Percentiles rank a stretch among this genome's conserved stretches.
Evolutionary conservation across 225 moss, liverwort and hornwort genomes (phyloP).

Genomic region (Asterella californica): DNA sequence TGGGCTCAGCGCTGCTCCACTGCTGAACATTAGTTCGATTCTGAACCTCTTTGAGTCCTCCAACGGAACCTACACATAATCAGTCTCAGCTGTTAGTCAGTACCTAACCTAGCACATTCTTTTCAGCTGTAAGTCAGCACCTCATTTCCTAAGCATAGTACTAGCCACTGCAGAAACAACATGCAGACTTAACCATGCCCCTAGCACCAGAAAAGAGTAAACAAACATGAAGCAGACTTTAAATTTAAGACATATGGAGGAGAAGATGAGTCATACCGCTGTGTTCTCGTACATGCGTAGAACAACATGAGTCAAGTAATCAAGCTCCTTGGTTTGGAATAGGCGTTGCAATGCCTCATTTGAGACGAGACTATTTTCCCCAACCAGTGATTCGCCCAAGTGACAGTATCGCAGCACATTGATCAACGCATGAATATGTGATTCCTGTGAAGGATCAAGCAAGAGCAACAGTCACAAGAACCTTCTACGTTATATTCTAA

Average conservation of each 20-base stretch:
- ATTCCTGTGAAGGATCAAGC: constrained; percentile 60
- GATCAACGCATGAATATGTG: constrained; percentile 95
- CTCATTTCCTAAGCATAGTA: not conserved
- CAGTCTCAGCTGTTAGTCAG: not conserved
- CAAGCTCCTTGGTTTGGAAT: constrained; percentile 91
- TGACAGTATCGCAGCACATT: constrained; percentile 96
- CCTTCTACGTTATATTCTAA: not conserved
- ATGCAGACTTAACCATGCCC: not conserved
- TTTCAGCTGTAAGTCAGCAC: too few species aligned
- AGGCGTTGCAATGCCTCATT: constrained; percentile 73
- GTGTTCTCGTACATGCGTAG: constrained; percentile 95
- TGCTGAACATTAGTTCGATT: constrained; percentile 97
- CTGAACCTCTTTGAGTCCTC: constrained; percentile 91
- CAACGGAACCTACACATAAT: constrained; percentile 60
- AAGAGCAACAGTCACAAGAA: constrained; percentile 10
- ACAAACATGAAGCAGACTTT: too few species aligned
- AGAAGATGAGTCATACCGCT: constrained; percentile 39
- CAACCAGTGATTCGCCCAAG: constrained; percentile 84
- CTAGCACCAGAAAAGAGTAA: not conserved
- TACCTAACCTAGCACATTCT: too few species aligned
- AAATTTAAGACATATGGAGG: not conserved
- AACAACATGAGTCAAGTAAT: constrained; percentile 95
- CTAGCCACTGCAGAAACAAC: not conserved
- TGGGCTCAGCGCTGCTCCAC: constrained; percentile 93
- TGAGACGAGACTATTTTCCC: constrained; percentile 79